phyloP scores from a whole-genome alignment of 768 basidiomycete genomes.

The Roridomyces roridus region DNA sequence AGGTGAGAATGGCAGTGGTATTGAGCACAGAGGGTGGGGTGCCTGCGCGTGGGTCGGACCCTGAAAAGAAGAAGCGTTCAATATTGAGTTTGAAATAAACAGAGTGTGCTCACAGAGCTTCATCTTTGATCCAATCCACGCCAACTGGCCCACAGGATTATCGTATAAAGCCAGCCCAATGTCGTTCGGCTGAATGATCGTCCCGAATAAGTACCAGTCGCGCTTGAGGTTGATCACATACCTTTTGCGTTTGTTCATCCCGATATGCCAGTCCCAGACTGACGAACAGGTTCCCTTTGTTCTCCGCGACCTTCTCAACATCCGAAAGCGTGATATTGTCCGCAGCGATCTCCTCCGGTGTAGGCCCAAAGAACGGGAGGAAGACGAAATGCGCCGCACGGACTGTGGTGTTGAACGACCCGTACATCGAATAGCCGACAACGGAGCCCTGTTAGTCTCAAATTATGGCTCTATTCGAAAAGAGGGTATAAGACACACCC shows the following conservation, averaged over 20 bases:
- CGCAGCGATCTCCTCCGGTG: neutral
- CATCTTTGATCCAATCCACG: slow-evolving; percentile 1
- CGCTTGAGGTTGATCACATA: too few species aligned
- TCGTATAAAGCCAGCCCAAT: slow-evolving; percentile 3
- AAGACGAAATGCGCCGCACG: slow-evolving; percentile 8
- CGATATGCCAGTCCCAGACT: neutral
- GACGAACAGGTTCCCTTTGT: neutral
- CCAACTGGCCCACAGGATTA: slow-evolving; percentile 1
- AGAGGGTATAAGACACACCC: too few species aligned
- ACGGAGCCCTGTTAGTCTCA: neutral
- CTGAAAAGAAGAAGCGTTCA: too few species aligned
- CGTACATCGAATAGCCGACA: slow-evolving; percentile 7
- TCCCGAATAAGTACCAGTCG: neutral
- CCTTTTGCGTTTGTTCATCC: slow-evolving; percentile 1
- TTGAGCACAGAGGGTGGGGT: slow-evolving; percentile 8
- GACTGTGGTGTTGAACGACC: slow-evolving; percentile 10
- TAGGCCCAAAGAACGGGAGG: slow-evolving; percentile 3
- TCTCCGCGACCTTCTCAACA: neutral
- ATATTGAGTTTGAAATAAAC: neutral
- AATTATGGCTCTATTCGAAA: neutral
- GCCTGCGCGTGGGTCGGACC: slow-evolving; percentile 17
- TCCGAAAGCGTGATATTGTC: slow-evolving; percentile 6
- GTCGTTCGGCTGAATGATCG: neutral
- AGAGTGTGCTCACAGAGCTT: slow-evolving; percentile 11
- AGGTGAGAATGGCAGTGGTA: slow-evolving; percentile 22